Percentiles rank a stretch among this genome's conserved stretches.
Evolutionary conservation across 768 basidiomycete genomes (phyloP).

Genomic region (Rhodosporidiobolus sp.): DNA sequence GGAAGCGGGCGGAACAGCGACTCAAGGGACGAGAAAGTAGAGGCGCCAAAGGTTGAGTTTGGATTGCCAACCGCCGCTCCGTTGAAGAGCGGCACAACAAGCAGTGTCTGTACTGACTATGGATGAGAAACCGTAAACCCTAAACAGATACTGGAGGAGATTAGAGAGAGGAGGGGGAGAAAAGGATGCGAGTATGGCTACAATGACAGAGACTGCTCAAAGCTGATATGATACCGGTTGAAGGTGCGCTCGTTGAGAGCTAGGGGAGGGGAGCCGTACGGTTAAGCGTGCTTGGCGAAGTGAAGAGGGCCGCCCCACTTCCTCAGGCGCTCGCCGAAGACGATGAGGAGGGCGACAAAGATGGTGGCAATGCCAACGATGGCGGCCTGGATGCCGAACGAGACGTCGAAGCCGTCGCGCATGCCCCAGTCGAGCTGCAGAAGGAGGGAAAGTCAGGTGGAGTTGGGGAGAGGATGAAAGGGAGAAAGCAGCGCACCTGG

Average conservation of each 20-base stretch:
- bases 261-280: too few species aligned
- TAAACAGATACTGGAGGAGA: too few species aligned
- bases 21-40: too few species aligned
- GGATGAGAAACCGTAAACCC: too few species aligned
- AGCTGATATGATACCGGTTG: neutral
- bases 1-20: too few species aligned
- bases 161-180: neutral
- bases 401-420: constrained; percentile 28
- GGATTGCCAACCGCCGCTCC: too few species aligned
- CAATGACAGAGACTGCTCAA: constrained; percentile 2
- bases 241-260: constrained; percentile 24
- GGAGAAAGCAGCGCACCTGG: too few species aligned
- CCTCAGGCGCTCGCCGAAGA: constrained; percentile 33
- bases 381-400: constrained; percentile 39
- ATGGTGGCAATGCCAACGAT: constrained; percentile 31
- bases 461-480: neutral
- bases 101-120: neutral
- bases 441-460: neutral
- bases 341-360: constrained; percentile 19
- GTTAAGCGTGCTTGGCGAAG: constrained; percentile 22
- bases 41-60: too few species aligned
- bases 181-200: neutral
- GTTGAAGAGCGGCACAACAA: neutral
- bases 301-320: constrained; percentile 34
- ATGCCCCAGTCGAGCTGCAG: constrained; percentile 29